phyloP scores from a whole-genome alignment of 176 grass and related monocot species.

The Triticum timopheevii region DNA sequence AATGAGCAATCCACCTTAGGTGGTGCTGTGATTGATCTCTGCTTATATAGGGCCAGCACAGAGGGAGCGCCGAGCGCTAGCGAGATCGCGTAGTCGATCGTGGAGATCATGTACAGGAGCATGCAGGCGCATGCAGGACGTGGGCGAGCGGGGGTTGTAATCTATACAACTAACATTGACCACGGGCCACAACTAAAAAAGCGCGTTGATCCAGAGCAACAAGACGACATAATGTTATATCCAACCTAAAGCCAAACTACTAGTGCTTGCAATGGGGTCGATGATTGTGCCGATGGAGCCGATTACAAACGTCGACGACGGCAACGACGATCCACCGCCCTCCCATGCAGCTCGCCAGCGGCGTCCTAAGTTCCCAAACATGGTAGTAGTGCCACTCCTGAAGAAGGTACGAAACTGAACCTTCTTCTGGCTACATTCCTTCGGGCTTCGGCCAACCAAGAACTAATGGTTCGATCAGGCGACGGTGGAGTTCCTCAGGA shows the following conservation, averaged over 20 bases:
- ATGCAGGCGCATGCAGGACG: no score
- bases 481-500: slow-evolving; percentile 49
- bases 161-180: no score
- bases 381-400: background rate
- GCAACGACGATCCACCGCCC: background rate
- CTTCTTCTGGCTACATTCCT: background rate
- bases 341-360: background rate
- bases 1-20: no score
- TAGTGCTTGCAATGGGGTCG: background rate
- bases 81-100: no score
- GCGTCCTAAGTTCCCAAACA: background rate
- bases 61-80: no score
- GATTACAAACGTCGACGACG: background rate
- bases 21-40: no score
- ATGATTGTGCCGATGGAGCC: slow-evolving; percentile 3
- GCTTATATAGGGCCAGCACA: no score
- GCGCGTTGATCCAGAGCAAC: background rate
- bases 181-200: background rate
- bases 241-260: background rate
- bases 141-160: no score
- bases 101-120: no score
- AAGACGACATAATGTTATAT: background rate
- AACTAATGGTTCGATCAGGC: background rate
- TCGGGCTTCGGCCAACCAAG: background rate
- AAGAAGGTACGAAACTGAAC: slow-evolving; percentile 6